These are phyloP conservation scores for Wakefieldia striispora DNA, from an alignment of 768 basidiomycete species.

Conservation along the genomic window DNA sequence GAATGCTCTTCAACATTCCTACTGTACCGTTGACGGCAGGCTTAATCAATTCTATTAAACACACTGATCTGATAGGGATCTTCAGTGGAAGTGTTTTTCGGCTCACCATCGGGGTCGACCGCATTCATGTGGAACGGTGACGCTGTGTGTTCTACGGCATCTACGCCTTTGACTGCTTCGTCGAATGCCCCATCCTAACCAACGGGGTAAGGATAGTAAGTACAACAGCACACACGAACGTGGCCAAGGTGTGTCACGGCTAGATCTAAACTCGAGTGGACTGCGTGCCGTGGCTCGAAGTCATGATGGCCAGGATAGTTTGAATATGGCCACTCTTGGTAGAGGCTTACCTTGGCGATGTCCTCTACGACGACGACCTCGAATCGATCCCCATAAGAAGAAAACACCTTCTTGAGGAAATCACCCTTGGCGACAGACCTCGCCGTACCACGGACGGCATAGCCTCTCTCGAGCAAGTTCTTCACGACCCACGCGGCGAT, in stretches of 20 bases:
- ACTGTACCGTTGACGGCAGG: constrained; percentile 75
- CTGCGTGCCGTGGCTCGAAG: too few relatives aligned
- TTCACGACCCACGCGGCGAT: constrained; percentile 48
- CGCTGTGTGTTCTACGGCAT: constrained; percentile 68
- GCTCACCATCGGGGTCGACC: constrained; percentile 41
- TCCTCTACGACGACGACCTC: constrained; percentile 69
- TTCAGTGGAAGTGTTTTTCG: not conserved
- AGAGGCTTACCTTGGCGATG: constrained; percentile 48
- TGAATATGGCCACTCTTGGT: not conserved
- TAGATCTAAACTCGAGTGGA: too few relatives aligned
- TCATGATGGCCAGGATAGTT: not conserved
- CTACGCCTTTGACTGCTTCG: constrained; percentile 72
- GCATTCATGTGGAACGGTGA: constrained; percentile 55
- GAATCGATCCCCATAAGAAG: constrained; percentile 53
- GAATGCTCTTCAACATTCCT: constrained; percentile 56
- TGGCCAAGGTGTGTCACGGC: too few relatives aligned
- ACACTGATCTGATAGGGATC: not conserved
- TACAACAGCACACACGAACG: not conserved
- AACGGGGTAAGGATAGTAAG: not conserved
- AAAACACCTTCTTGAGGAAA: constrained; percentile 54
- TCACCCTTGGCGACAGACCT: constrained; percentile 59
- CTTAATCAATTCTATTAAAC: constrained; percentile 50
- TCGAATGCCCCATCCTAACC: constrained; percentile 67
- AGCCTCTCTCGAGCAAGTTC: constrained; percentile 58
- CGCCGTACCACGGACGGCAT: constrained; percentile 63